Evolutionary conservation across 306 rosid species (phyloP).

Genomic region (Carpinus fangiana): DNA sequence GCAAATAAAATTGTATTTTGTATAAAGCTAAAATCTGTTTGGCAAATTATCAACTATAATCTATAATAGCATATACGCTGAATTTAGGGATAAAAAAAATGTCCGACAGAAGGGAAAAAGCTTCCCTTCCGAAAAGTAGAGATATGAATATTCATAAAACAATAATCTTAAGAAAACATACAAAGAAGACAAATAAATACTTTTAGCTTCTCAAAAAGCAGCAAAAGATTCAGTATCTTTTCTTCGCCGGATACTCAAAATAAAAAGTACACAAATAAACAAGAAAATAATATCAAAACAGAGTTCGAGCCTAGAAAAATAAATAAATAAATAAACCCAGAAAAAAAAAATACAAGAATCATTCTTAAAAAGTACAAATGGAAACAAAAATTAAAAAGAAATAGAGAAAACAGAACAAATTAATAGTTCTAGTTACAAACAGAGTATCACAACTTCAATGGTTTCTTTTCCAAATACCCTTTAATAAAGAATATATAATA

Average conservation of each 20-base stretch:
- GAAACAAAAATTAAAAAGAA: neutral
- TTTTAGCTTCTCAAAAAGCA: neutral
- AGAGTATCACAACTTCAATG: conserved; percentile 15
- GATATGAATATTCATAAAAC: neutral
- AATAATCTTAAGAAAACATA: neutral
- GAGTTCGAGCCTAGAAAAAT: too few relatives aligned
- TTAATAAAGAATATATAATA: neutral
- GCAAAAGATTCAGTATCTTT: neutral
- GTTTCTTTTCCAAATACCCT: neutral
- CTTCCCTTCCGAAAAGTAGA: neutral
- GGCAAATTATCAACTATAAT: neutral
- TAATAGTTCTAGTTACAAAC: neutral
- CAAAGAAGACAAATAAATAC: neutral
- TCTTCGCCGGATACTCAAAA: neutral
- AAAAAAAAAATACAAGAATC: neutral
- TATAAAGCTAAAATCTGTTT: neutral
- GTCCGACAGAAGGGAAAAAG: neutral
- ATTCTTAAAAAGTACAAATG: neutral
- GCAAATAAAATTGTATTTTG: neutral
- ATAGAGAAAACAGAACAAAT: neutral
- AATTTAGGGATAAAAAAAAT: neutral
- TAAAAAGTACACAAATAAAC: neutral
- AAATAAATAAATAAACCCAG: neutral
- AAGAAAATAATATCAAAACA: neutral
- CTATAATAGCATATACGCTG: too few relatives aligned